Evolutionary conservation across 2,329 filamentous ascomycete genomes (phyloP).

Genomic region (Colletotrichum sp.): DNA sequence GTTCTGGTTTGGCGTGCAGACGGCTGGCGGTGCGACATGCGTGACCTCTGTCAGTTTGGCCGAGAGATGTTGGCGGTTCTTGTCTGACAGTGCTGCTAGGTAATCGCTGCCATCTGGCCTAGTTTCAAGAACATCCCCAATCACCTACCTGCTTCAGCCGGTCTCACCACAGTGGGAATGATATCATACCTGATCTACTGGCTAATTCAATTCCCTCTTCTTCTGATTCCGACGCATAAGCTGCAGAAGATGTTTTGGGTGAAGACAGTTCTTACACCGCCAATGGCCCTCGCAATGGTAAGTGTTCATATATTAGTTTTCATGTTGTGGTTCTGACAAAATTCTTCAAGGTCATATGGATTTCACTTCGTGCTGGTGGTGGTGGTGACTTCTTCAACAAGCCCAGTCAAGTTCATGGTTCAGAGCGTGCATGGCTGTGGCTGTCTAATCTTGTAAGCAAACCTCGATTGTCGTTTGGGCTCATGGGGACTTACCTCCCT

Average conservation of each 20-base stretch:
- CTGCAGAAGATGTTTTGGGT: conserved; percentile 47
- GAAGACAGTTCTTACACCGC: conserved; percentile 46
- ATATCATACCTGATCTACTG: background rate
- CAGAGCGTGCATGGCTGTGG: background rate
- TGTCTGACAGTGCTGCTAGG: background rate
- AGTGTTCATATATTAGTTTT: conserved; percentile 5
- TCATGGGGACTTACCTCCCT: background rate
- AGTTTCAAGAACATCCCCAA: background rate
- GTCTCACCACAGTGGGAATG: background rate
- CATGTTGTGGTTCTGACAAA: background rate
- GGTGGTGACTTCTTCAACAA: background rate
- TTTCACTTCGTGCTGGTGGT: background rate
- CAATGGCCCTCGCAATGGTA: conserved; percentile 46
- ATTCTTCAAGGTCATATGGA: background rate
- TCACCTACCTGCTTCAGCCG: background rate
- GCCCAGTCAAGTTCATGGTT: background rate
- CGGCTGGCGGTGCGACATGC: background rate
- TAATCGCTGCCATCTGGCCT: background rate
- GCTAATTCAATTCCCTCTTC: conserved; percentile 44
- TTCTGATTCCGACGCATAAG: conserved; percentile 47
- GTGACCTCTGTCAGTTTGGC: background rate
- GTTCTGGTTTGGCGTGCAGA: background rate
- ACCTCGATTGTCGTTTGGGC: background rate
- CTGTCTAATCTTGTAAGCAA: background rate
- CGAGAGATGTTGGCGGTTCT: background rate